phyloP scores from a whole-genome alignment of 2,329 filamentous ascomycete genomes.

The Claviceps citrina region DNA sequence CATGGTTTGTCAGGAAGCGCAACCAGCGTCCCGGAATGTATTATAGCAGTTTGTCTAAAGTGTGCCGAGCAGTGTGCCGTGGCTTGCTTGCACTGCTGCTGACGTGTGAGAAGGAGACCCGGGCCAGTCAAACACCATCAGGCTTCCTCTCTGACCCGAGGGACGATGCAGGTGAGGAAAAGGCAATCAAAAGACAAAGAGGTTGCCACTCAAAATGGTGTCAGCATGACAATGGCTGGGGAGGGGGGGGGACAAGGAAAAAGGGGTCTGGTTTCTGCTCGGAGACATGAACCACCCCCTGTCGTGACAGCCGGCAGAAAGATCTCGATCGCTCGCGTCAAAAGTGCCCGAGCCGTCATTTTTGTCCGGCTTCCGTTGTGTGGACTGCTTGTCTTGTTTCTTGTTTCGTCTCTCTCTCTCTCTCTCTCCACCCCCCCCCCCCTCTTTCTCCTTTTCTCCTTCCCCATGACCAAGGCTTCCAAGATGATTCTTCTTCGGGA shows the following conservation, averaged over 20 bases:
- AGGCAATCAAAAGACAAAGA: background rate
- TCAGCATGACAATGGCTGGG: background rate
- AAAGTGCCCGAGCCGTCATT: background rate
- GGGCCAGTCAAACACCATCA: too few species aligned
- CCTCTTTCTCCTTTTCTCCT: too few species aligned
- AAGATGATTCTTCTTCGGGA: background rate
- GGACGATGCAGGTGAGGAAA: background rate
- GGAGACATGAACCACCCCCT: background rate
- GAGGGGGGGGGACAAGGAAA: background rate
- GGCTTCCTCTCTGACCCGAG: background rate
- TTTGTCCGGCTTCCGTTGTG: too few species aligned
- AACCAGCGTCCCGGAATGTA: conserved; percentile 1
- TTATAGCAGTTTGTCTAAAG: too few species aligned
- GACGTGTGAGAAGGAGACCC: too few species aligned
- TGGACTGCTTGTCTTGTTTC: too few species aligned
- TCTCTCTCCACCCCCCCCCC: too few species aligned
- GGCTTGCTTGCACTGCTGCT: background rate
- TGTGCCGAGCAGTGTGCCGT: too few species aligned
- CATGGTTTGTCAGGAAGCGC: conserved; percentile 2
- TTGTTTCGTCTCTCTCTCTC: too few species aligned
- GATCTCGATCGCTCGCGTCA: background rate
- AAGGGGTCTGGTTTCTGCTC: background rate
- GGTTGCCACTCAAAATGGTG: background rate
- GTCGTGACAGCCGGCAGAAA: background rate
- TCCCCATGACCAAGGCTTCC: background rate